Base-by-base conservation (phyloP, 768 basidiomycete genomes). In the Rubroboletus pulcherrimus region DNA sequence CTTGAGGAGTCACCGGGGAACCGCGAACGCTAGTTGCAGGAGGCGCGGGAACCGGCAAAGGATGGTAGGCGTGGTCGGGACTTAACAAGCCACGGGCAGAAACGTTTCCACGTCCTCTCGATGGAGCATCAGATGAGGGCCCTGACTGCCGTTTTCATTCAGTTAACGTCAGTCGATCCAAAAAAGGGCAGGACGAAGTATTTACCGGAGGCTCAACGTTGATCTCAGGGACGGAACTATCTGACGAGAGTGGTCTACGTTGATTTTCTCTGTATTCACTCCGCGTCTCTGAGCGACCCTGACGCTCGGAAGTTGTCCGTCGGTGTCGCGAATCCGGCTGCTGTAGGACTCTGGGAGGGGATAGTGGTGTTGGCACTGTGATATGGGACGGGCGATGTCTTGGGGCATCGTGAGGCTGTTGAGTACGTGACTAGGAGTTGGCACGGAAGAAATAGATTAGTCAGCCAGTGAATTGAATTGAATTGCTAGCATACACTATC, bases 161-260 rank as follows among this genome's bases (percentile, higher is more conserved):
- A 47, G 33, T 44, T 56, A 49, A 56, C 38, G 54, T 65, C 8
- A 70, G 61, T 49, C 1, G 29, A 47, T 52, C 54, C 40, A 41
- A 58, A 56, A 55, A 48, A 19, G 53, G 54, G 39, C 38, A 38
- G 21, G 19, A 48, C 37, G 41, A 53, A 39, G 21, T 49, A 66
- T 51, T 63, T 59, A 71, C 70, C 56, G 70, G 70, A 49, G 70
- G 61, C 46, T 73, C 63, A 7, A 71, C 46, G 29, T 39, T 67
- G 56, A 71, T 71, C 47, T 73, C 70, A 60, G 70, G 70, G 50
- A 71, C 65, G 45, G 70, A 71, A 31, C 70, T 73, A 41, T 72
- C 70, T 33, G 71, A 73, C 26, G 71, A 71, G 15, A 63, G 46
- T 0, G 55, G 59, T 57, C 68, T 54, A 19, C 59, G 71, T 34